Percentiles rank a stretch among this genome's conserved stretches.
Evolutionary conservation across 1,284 basidiomycete genomes (phyloP).

Genomic region (Boletus subluridellus): DNA sequence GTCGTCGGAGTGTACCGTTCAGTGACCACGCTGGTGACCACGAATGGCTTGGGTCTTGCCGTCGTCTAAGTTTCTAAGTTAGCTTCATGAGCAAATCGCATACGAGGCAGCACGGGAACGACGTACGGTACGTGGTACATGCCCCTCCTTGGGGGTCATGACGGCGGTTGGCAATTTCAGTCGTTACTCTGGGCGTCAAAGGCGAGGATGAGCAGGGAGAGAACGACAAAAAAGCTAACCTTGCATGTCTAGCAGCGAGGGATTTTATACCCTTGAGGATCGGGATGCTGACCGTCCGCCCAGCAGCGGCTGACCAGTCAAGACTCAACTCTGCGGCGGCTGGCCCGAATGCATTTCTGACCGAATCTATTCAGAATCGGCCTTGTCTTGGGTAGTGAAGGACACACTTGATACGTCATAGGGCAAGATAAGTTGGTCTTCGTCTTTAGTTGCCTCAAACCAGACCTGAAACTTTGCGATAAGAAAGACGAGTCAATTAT

Average conservation of each 20-base stretch:
- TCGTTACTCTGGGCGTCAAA: background rate
- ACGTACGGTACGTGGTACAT: constrained; percentile 3
- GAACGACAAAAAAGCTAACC: background rate
- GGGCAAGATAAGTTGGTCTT: background rate
- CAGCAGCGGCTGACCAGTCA: constrained; percentile 2
- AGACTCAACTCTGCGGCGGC: background rate
- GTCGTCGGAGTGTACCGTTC: constrained; percentile 3
- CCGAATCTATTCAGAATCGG: background rate
- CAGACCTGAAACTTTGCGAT: background rate
- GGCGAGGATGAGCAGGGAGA: background rate
- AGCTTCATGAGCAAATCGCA: background rate
- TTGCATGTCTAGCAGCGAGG: background rate
- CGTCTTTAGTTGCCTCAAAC: background rate
- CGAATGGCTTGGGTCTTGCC: constrained; percentile 5
- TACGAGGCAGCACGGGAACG: background rate
- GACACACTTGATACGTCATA: background rate
- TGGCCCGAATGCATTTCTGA: background rate
- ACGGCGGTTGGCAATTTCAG: background rate
- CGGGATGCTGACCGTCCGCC: constrained; percentile 8
- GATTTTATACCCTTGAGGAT: constrained; percentile 5
- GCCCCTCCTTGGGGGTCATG: background rate
- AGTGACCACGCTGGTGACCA: constrained; percentile 4
- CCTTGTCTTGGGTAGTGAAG: no score
- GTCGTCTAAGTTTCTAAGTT: background rate
- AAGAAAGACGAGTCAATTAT: background rate